Evolutionary conservation across 768 basidiomycete species (phyloP).

Genomic region (Amanita fuliginea): DNA sequence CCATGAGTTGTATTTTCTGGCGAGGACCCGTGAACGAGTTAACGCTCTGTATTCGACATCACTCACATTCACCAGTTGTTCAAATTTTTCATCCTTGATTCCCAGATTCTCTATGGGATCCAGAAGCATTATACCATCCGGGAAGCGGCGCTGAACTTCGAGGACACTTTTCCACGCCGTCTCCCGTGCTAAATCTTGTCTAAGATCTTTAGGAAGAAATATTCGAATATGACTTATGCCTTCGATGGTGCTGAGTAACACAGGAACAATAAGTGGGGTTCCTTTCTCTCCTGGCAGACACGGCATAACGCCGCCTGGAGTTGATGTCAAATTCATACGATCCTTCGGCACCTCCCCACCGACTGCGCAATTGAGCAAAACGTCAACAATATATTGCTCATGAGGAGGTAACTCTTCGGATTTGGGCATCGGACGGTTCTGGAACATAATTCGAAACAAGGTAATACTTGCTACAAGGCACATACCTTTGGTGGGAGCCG

Average conservation of each 20-base stretch:
- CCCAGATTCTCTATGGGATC: conserved; percentile 94
- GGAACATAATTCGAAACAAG: not conserved
- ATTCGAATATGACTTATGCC: conserved; percentile 81
- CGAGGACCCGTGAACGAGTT: not conserved
- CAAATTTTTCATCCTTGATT: conserved; percentile 92
- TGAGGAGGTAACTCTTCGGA: conserved; percentile 69
- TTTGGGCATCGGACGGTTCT: conserved; percentile 60
- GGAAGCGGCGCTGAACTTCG: conserved; percentile 87
- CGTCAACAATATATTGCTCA: conserved; percentile 88
- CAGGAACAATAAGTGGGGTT: conserved; percentile 76
- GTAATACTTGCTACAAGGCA: not conserved
- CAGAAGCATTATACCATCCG: conserved; percentile 74
- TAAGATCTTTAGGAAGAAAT: conserved; percentile 82
- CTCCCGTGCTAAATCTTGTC: conserved; percentile 63
- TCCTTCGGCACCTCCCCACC: conserved; percentile 54
- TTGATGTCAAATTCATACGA: conserved; percentile 38
- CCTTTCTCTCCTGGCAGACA: conserved; percentile 66
- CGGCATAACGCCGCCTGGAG: conserved; percentile 66
- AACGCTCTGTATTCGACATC: not conserved
- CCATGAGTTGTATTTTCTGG: conserved; percentile 88
- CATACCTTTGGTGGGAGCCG: conserved; percentile 64
- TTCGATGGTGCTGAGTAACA: conserved; percentile 79
- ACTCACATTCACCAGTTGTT: conserved; percentile 59
- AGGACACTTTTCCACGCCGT: conserved; percentile 83
- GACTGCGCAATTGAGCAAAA: conserved; percentile 70